phyloP scores from a whole-genome alignment of 2,329 filamentous ascomycete genomes.

The Epichloe festucae region DNA sequence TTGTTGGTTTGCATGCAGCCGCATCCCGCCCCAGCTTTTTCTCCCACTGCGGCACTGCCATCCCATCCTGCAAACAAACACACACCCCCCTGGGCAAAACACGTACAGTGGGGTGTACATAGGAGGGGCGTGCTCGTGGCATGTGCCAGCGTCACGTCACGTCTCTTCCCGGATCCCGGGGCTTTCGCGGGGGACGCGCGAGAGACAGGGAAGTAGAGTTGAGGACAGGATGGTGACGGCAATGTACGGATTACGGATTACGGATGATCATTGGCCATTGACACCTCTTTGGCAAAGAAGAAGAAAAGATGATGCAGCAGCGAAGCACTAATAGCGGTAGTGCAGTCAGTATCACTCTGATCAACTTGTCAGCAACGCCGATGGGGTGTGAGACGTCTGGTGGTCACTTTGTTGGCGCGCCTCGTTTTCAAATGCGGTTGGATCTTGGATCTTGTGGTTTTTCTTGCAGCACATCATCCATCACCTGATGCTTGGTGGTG shows the following conservation, averaged over 20 bases:
- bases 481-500: no score
- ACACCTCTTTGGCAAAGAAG: no score
- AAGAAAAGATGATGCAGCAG: no score
- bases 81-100: not conserved
- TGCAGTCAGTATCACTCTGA: no score
- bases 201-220: not conserved
- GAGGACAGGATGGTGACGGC: no score
- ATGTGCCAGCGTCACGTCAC: conserved; percentile 3
- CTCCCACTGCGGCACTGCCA: not conserved
- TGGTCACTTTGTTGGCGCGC: not conserved
- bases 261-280: no score
- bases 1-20: not conserved
- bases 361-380: not conserved
- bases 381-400: not conserved
- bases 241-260: no score
- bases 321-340: no score
- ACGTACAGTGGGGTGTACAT: no score
- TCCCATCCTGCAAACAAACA: not conserved
- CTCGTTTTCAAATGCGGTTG: not conserved
- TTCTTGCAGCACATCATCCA: not conserved
- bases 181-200: conserved; percentile 1
- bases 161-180: conserved; percentile 5
- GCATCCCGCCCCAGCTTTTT: conserved; percentile 1
- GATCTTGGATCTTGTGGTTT: not conserved
- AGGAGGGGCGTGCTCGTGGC: not conserved